Percentiles rank a stretch among this genome's conserved stretches.
phyloP scores from a whole-genome alignment of 441 rosid species.

The Gossypium schwendimanii region DNA sequence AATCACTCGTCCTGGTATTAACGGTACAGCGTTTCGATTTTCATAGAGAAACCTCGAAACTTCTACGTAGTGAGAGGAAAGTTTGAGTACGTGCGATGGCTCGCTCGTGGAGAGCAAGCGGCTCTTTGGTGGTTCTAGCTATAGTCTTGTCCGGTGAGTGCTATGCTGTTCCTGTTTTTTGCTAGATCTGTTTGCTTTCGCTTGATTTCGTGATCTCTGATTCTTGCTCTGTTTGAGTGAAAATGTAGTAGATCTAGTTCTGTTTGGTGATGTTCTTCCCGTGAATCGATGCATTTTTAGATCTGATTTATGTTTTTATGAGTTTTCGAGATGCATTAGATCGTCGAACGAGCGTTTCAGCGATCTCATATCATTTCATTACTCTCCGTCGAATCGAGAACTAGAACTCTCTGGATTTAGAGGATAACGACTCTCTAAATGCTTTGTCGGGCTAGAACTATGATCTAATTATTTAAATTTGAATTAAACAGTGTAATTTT shows the following conservation, averaged over 20 bases:
- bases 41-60: background rate
- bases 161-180: background rate
- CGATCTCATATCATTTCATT: background rate
- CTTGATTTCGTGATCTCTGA: conserved; percentile 9
- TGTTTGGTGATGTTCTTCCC: background rate
- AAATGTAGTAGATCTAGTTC: background rate
- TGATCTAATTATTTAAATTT: background rate
- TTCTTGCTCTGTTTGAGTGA: background rate
- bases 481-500: too few species aligned
- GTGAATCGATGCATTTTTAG: background rate
- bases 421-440: background rate
- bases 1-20: too few species aligned
- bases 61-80: background rate
- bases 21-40: too few species aligned
- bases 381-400: background rate
- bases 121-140: conserved; percentile 36
- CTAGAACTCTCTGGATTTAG: background rate
- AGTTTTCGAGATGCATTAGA: background rate
- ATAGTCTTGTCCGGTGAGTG: conserved; percentile 50
- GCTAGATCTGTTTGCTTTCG: background rate
- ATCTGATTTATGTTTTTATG: background rate
- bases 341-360: background rate
- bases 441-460: background rate
- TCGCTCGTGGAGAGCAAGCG: conserved; percentile 45
- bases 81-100: conserved; percentile 28